These are phyloP conservation scores for Fusarium veterinarium DNA, from an alignment of 2,329 filamentous ascomycete genomes.

Conservation along the genomic window DNA sequence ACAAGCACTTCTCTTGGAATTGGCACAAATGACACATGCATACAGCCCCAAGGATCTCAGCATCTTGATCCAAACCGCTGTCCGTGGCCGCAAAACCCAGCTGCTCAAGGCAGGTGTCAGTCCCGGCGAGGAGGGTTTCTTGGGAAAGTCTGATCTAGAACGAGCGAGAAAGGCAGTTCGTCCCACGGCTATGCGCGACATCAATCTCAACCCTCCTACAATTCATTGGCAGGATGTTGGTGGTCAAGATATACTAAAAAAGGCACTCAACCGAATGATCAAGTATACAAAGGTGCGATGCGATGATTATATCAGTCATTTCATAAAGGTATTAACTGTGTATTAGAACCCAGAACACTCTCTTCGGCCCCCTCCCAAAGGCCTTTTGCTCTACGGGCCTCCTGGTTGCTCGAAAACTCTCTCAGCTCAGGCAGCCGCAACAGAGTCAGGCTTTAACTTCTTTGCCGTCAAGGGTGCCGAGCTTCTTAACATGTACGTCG, in stretches of 20 bases:
- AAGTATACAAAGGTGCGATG: slow-evolving; percentile 51
- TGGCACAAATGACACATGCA: slow-evolving; percentile 85
- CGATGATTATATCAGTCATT: no score
- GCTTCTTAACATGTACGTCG: slow-evolving; percentile 96
- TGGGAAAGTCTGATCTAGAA: slow-evolving; percentile 66
- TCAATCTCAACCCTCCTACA: slow-evolving; percentile 88
- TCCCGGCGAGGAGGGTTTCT: slow-evolving; percentile 43
- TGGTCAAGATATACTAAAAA: slow-evolving; percentile 82
- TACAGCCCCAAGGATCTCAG: slow-evolving; percentile 84
- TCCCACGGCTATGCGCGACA: slow-evolving; percentile 88
- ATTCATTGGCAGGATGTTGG: slow-evolving; percentile 90
- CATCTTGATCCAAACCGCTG: slow-evolving; percentile 64
- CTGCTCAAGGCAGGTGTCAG: slow-evolving; percentile 38
- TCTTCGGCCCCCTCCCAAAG: slow-evolving; percentile 74
- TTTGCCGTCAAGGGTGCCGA: slow-evolving; percentile 94
- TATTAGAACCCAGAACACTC: slow-evolving; percentile 49
- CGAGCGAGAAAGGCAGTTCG: slow-evolving; percentile 75
- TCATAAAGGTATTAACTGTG: slow-evolving; percentile 13
- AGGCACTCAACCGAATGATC: slow-evolving; percentile 64
- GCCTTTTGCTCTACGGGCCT: slow-evolving; percentile 89
- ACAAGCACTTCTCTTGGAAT: slow-evolving; percentile 64
- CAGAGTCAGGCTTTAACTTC: slow-evolving; percentile 92
- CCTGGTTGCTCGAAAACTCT: slow-evolving; percentile 96
- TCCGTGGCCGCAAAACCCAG: slow-evolving; percentile 42
- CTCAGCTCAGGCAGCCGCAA: slow-evolving; percentile 89